Percentiles rank a stretch among this genome's conserved stretches.
phyloP scores from a whole-genome alignment of 2,329 filamentous ascomycete species.

The Teratosphaeria epicoccoides region DNA sequence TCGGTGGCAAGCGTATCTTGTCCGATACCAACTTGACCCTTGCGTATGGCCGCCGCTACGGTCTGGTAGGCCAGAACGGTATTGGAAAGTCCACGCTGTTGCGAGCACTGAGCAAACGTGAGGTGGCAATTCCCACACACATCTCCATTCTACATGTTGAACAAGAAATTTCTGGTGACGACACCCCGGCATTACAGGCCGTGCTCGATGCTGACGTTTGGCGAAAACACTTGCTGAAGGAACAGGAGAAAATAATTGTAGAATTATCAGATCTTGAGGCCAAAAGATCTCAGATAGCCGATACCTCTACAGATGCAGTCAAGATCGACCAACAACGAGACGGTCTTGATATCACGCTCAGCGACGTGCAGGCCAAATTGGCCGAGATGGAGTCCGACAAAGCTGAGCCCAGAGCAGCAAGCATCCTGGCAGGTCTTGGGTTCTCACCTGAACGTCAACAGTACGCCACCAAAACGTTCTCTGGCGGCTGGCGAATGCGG shows the following conservation, averaged over 20 bases:
- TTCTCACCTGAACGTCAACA: constrained; percentile 92
- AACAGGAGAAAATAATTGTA: constrained; percentile 75
- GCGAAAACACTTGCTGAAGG: constrained; percentile 85
- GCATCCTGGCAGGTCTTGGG: constrained; percentile 90
- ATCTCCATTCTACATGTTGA: constrained; percentile 99
- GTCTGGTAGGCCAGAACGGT: constrained; percentile 98
- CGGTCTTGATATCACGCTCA: constrained; percentile 78
- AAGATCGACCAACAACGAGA: constrained; percentile 80
- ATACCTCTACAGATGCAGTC: constrained; percentile 81
- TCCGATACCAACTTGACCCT: constrained; percentile 84
- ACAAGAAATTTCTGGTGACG: constrained; percentile 94
- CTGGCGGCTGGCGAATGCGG: constrained; percentile 99
- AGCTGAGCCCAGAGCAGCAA: constrained; percentile 87
- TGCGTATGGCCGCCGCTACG: constrained; percentile 86
- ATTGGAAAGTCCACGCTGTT: constrained; percentile 80
- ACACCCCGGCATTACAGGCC: constrained; percentile 87
- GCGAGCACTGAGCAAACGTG: constrained; percentile 80
- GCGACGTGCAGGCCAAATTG: constrained; percentile 82
- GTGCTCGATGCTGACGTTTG: constrained; percentile 96
- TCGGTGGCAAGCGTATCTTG: constrained; percentile 78
- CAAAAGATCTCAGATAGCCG: constrained; percentile 69
- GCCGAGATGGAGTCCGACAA: constrained; percentile 99
- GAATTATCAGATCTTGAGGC: constrained; percentile 67
- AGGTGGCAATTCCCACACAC: constrained; percentile 87
- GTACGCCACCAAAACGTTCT: constrained; percentile 92